phyloP scores from a whole-genome alignment of 495 filamentous ascomycete species.

The Letharia columbiana region DNA sequence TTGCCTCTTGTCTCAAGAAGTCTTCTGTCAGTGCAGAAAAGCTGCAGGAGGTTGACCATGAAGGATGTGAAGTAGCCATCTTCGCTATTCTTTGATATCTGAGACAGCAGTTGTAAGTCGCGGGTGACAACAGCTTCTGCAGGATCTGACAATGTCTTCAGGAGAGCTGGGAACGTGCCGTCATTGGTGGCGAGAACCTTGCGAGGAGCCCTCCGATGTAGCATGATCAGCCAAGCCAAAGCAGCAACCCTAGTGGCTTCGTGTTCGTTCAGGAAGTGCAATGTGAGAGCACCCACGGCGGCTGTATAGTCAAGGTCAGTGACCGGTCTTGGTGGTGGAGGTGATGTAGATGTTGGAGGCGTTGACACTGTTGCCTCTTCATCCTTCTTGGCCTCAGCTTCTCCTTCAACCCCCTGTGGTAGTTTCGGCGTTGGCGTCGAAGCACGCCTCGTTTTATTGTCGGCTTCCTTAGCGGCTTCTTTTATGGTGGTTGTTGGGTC shows the following conservation, averaged over 20 bases:
- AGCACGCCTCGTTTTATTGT: constrained; percentile 41
- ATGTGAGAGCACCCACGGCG: constrained; percentile 86
- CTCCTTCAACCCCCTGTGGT: constrained; percentile 33
- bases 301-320: constrained; percentile 91
- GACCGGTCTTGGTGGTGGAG: constrained; percentile 41
- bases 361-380: constrained; percentile 38
- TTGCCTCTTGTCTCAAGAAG: constrained; percentile 90
- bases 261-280: constrained; percentile 93
- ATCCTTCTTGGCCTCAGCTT: constrained; percentile 25
- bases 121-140: constrained; percentile 93
- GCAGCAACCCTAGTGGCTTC: constrained; percentile 92
- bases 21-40: constrained; percentile 88
- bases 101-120: constrained; percentile 87
- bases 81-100: constrained; percentile 93
- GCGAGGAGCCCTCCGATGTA: constrained; percentile 86
- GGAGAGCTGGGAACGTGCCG: constrained; percentile 88
- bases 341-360: constrained; percentile 38
- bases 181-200: constrained; percentile 96
- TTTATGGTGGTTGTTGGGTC: constrained; percentile 41
- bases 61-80: constrained; percentile 96
- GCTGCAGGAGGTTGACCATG: constrained; percentile 91
- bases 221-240: constrained; percentile 92
- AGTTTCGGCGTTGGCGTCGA: constrained; percentile 41
- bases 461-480: constrained; percentile 32
- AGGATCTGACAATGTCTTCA: constrained; percentile 94